Percentiles rank a stretch among this genome's conserved stretches.
phyloP scores from a whole-genome alignment of 2,329 filamentous ascomycete genomes.

The Chaetoscypha palmicola region DNA sequence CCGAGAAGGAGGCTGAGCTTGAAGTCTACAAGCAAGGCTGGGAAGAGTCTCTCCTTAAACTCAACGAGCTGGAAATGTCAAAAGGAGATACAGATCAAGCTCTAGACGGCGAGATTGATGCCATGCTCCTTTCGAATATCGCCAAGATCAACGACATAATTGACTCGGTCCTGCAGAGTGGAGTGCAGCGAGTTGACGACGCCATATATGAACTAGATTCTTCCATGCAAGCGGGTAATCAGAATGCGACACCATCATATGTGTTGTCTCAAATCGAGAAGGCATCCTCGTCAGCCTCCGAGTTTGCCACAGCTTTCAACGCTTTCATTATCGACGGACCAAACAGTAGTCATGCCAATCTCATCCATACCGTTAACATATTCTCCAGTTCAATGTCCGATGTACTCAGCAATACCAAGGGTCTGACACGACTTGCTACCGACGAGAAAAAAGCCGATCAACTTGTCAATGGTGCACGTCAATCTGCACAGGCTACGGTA shows the following conservation, averaged over 20 bases:
- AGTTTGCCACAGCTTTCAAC: constrained; percentile 97
- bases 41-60: constrained; percentile 89
- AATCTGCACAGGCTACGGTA: constrained; percentile 79
- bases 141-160: constrained; percentile 96
- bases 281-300: constrained; percentile 86
- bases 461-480: constrained; percentile 72
- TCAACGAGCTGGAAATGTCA: constrained; percentile 77
- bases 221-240: constrained; percentile 96
- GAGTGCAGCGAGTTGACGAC: constrained; percentile 90
- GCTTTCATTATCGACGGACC: constrained; percentile 97
- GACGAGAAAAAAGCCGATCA: constrained; percentile 93
- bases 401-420: constrained; percentile 94
- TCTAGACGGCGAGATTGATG: constrained; percentile 85
- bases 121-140: constrained; percentile 76
- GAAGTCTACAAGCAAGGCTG: constrained; percentile 98
- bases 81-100: constrained; percentile 71
- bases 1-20: constrained; percentile 94
- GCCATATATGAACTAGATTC: constrained; percentile 96
- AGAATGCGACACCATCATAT: constrained; percentile 91
- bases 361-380: constrained; percentile 86
- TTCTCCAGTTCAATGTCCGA: constrained; percentile 89
- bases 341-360: constrained; percentile 79
- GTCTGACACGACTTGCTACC: constrained; percentile 82
- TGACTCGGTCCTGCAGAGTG: constrained; percentile 89
- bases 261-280: constrained; percentile 97